Percentiles rank a stretch among this genome's conserved stretches.
These are phyloP conservation scores for Acacia pycnantha DNA, from an alignment of 331 rosid species.

Conservation along the genomic window DNA sequence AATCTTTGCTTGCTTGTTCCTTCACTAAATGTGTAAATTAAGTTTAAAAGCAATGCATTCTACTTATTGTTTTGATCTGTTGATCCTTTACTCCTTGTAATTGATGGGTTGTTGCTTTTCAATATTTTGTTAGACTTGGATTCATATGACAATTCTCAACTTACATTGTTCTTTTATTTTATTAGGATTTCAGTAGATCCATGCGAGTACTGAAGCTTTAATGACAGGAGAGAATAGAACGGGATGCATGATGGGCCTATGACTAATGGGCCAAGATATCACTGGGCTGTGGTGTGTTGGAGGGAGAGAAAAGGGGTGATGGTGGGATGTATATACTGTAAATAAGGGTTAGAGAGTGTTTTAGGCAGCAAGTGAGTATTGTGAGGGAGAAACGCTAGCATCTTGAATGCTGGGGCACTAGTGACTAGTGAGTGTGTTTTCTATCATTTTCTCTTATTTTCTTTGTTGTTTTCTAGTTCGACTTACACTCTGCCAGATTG, in stretches of 20 bases:
- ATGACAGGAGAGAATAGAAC: background rate
- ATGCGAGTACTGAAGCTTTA: background rate
- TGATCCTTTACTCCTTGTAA: background rate
- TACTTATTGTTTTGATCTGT: background rate
- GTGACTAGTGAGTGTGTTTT: background rate
- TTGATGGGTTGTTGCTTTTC: background rate
- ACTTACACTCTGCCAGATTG: background rate
- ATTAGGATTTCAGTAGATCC: background rate
- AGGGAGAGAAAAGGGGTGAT: background rate
- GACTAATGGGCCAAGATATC: background rate
- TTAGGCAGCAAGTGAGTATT: background rate
- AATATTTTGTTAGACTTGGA: background rate
- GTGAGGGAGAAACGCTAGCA: background rate
- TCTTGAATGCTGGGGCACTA: background rate
- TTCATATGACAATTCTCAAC: background rate
- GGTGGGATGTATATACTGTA: background rate
- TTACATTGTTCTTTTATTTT: background rate
- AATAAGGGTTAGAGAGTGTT: background rate
- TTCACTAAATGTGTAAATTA: background rate
- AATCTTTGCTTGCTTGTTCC: background rate
- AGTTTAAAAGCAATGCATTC: background rate
- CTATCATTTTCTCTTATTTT: background rate
- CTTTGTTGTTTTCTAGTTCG: background rate
- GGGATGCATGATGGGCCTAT: background rate
- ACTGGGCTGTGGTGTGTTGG: background rate